Conservation (phyloP, 2,329 filamentous ascomycete genomes). For the Ilyonectria robusta region DNA sequence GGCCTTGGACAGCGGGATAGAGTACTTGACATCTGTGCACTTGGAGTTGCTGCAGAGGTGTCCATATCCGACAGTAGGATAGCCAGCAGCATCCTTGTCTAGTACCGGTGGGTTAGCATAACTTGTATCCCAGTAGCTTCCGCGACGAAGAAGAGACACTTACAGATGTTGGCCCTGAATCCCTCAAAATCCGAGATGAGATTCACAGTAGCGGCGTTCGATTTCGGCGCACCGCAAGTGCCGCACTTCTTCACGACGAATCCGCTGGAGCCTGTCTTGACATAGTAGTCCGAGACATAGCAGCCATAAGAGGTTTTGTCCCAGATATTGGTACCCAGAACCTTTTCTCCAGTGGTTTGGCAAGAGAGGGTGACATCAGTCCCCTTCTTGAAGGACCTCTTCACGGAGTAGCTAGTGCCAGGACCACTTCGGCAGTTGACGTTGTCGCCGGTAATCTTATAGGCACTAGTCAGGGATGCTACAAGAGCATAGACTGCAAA, state of each 20-base stretch:
- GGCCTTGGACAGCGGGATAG: conserved; percentile 59
- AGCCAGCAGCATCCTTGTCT: conserved; percentile 59
- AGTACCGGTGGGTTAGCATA: neutral
- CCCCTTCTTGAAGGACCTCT: conserved; percentile 13
- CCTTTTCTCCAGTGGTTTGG: conserved; percentile 21
- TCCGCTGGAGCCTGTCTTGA: neutral
- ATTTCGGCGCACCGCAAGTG: conserved; percentile 35
- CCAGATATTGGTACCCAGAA: conserved; percentile 21
- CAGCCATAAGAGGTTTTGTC: conserved; percentile 24
- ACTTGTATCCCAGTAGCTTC: neutral
- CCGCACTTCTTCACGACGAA: conserved; percentile 22
- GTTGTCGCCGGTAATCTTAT: conserved; percentile 21
- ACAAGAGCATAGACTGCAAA: neutral
- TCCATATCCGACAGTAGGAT: conserved; percentile 66
- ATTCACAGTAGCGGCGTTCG: conserved; percentile 31
- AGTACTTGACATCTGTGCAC: conserved; percentile 62
- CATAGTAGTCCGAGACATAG: conserved; percentile 29
- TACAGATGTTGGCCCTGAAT: conserved; percentile 31
- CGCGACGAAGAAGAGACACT: neutral
- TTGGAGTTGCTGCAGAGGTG: conserved; percentile 59
- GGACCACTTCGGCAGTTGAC: conserved; percentile 30
- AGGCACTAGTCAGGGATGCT: conserved; percentile 3
- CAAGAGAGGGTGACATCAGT: conserved; percentile 24
- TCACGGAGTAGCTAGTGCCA: conserved; percentile 11
- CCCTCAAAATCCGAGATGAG: conserved; percentile 35